Base-by-base conservation (phyloP, 78 protist species). In the Neovahlkampfia damariscottae region DNA sequence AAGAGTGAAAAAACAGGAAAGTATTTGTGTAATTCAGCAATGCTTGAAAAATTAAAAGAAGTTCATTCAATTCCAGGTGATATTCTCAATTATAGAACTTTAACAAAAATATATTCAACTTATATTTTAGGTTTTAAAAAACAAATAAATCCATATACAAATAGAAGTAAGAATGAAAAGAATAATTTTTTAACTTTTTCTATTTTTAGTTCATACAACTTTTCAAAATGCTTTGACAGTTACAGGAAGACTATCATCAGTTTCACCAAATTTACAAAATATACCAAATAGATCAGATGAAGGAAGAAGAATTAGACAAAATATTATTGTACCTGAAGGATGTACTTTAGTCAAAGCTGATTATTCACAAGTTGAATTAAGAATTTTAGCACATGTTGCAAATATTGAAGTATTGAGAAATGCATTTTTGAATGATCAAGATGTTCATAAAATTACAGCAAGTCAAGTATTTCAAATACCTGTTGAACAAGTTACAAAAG, bases 401-500 rank as follows among this genome's bases (percentile, higher is more conserved):
- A 19, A 69, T 10, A 19, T 30, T 19, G 68, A 19, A 30, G 72
- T 69, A 28, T 28, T 69, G 72, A 19, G 19, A 19, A 19, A 19
- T 19, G 72, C 72, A 19, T 69, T 30, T 19, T 19, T 19, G 19
- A 30, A n/a, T 10, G 28, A 19, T 10, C 19, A 19, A 19, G 72
- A 69, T 19, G 72, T 69, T 19, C 72, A 69, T 28, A 30, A n/a
- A 19, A 69, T 69, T 28, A 69, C 72, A 19, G 72, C 72, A 30
- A 19, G 68, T 19, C 72, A 69, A 69, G 72, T 69, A n/a, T 69
- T 69, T 19, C 19, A 69, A n/a, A 19, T 69, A 31, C 72, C 72
- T 19, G 19, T 69, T 19, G 72, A 69, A 69, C 72, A 69, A 19
- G 72, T 69, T 19, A 30, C 72, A 19, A 69, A 69, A 28, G 78